A percentile compares a stretch with the other conserved stretches of the same genome.
Evolutionary conservation across 495 filamentous ascomycete genomes (phyloP).

Genomic region (Extremus antarcticus): DNA sequence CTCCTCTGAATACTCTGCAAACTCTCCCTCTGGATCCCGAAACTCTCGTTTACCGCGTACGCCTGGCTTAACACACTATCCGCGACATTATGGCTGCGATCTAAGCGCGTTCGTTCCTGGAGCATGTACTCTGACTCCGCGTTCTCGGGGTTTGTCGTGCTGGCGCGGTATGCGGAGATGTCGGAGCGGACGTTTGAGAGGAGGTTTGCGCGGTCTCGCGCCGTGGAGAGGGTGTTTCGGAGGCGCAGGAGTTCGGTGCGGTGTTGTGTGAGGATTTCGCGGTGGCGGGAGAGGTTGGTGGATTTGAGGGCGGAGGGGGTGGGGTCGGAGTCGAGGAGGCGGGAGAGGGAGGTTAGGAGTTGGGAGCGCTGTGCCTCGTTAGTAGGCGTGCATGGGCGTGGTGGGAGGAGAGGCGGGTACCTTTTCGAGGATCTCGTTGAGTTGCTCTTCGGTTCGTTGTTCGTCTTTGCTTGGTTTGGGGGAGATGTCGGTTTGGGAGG

Average conservation of each 20-base stretch:
- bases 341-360: slow-evolving; percentile 69
- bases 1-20: slow-evolving; percentile 76
- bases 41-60: slow-evolving; percentile 91
- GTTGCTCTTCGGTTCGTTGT: slow-evolving; percentile 59
- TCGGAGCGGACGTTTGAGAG: slow-evolving; percentile 83
- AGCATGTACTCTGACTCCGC: slow-evolving; percentile 96
- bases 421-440: slow-evolving; percentile 76
- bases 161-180: slow-evolving; percentile 67
- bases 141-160: slow-evolving; percentile 61
- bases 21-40: slow-evolving; percentile 75
- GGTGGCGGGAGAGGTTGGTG: slow-evolving; percentile 85
- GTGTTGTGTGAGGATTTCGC: slow-evolving; percentile 81
- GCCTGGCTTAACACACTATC: slow-evolving; percentile 92
- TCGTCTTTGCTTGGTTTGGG: slow-evolving; percentile 80
- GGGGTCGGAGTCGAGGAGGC: slow-evolving; percentile 91
- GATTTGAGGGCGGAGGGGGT: slow-evolving; percentile 86
- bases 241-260: slow-evolving; percentile 69
- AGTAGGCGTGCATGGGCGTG: slow-evolving; percentile 1
- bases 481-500: slow-evolving; percentile 68
- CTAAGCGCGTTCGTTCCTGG: slow-evolving; percentile 72
- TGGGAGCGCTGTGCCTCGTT: slow-evolving; percentile 55
- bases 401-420: slow-evolving; percentile 30
- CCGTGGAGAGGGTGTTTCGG: slow-evolving; percentile 51
- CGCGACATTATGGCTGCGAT: slow-evolving; percentile 74
- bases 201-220: slow-evolving; percentile 81